These are phyloP conservation scores for Alternaria postmessia DNA, from an alignment of 2,329 filamentous ascomycete genomes.

Conservation along the genomic window DNA sequence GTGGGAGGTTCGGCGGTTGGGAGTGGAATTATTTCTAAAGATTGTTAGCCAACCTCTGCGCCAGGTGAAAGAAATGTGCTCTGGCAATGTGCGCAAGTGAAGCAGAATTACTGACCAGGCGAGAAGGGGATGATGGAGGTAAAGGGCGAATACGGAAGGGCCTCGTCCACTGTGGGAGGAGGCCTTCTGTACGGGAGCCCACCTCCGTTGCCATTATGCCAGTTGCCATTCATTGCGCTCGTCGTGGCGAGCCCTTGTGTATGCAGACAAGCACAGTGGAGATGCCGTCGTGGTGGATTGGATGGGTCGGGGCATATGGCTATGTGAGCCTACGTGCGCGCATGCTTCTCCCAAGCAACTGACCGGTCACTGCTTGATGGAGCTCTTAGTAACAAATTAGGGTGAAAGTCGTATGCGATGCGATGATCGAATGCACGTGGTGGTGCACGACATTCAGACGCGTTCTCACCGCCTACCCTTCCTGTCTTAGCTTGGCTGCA, in stretches of 20 bases:
- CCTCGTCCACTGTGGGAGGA: conserved; percentile 70
- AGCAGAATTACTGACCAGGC: conserved; percentile 64
- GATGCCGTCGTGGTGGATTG: conserved; percentile 5
- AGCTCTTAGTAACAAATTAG: not conserved
- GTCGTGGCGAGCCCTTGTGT: conserved; percentile 13
- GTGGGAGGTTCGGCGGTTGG: conserved; percentile 53
- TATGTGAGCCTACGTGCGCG: conserved; percentile 22
- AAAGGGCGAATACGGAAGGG: conserved; percentile 82
- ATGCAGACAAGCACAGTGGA: conserved; percentile 3
- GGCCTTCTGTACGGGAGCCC: conserved; percentile 47
- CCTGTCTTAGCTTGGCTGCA: conserved; percentile 22
- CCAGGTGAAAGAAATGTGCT: conserved; percentile 21
- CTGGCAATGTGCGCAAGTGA: conserved; percentile 23
- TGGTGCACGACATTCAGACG: conserved; percentile 18
- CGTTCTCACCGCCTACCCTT: conserved; percentile 40
- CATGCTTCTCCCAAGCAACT: conserved; percentile 16
- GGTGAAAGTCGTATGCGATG: conserved; percentile 5
- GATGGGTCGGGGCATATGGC: not conserved
- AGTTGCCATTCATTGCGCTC: conserved; percentile 39
- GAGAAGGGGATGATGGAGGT: conserved; percentile 82
- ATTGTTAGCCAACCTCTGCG: conserved; percentile 29
- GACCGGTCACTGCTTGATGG: not conserved
- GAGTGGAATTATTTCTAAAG: conserved; percentile 56
- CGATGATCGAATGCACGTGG: conserved; percentile 12
- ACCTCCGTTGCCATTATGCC: conserved; percentile 45